Base-by-base conservation (phyloP, 2,329 filamentous ascomycete species). In the Periconia sp. region DNA sequence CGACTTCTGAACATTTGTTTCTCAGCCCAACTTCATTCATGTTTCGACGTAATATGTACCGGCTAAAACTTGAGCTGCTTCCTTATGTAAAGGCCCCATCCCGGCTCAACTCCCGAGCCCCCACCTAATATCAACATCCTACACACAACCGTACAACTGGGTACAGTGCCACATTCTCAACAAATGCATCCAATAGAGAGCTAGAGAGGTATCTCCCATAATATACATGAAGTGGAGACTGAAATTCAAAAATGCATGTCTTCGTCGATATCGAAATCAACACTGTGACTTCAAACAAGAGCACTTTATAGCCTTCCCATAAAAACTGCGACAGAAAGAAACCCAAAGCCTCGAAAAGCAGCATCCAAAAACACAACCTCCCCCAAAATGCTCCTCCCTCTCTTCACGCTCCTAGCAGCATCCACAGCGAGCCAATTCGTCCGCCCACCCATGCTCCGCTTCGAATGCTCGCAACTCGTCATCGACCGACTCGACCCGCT, bases 401-500 rank as follows among this genome's bases (percentile, higher is more conserved):
- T 50, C 13, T 45, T 62, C 17, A 53, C 58, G 18, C 53, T 62
- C 40, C 46, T 60, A 18, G 53, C 49, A 47, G 6, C 56, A 49
- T 23, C 49, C 52, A 49, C 18, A 40, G 49, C 27, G 35, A 27
- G 46, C 41, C 59, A 61, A 50, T 41, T 37, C 13, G 46, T 14
- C 33, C 33, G 35, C 31, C 19, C 55, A 43, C 57, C 57, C 2
- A 61, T 63, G 60, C 23, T 61, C 48, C 56, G 63, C 30, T 66
- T 66, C 50, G 44, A 57, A 42, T 66, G 63, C 54, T 58, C 62
- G 2, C 60, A 66, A 45, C 56, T 64, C 30, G 62, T 65, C 51
- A 53, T 65, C 31, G 63, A 66, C 8, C 60, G 63, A 41, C 19
- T 66, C 13, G 63, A 66, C 35, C 63, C 63, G 30, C 49, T 66